Conservation (phyloP, 2,329 filamentous ascomycete species). For the Cercospora zeae-maydis region DNA sequence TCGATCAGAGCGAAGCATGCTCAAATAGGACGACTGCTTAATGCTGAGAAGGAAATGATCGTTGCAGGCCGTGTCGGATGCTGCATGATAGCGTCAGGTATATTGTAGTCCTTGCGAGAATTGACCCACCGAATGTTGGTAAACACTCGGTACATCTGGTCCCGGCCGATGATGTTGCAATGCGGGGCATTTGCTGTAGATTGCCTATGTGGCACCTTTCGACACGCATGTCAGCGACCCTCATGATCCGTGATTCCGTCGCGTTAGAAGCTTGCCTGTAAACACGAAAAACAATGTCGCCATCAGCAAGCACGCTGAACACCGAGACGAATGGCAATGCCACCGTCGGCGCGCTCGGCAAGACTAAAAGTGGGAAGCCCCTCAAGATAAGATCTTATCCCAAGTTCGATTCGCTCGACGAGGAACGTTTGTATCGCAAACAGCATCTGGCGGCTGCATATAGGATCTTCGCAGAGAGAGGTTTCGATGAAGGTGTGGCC, state of each 20-base stretch:
- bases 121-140: background rate
- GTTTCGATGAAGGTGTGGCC: conserved; percentile 40
- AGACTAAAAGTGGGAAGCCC: conserved; percentile 44
- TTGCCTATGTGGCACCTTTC: background rate
- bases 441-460: conserved; percentile 46
- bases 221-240: background rate
- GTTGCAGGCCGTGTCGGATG: too few relatives aligned
- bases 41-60: too few relatives aligned
- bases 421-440: conserved; percentile 41
- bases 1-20: too few relatives aligned
- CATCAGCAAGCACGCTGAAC: conserved; percentile 36
- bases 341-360: conserved; percentile 46
- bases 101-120: background rate
- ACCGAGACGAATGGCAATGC: conserved; percentile 42
- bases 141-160: background rate
- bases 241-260: background rate
- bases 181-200: background rate
- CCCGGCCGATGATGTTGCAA: background rate
- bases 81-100: background rate
- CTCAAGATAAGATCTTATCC: conserved; percentile 48
- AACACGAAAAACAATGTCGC: conserved; percentile 34
- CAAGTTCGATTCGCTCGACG: conserved; percentile 37
- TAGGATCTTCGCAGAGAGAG: conserved; percentile 42
- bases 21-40: too few relatives aligned
- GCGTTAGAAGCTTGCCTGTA: background rate